A percentile compares a stretch with the other conserved stretches of the same genome.
These are phyloP conservation scores for Spergularia bocconei DNA, from an alignment of 148 eudicot genomes.

Conservation along the genomic window DNA sequence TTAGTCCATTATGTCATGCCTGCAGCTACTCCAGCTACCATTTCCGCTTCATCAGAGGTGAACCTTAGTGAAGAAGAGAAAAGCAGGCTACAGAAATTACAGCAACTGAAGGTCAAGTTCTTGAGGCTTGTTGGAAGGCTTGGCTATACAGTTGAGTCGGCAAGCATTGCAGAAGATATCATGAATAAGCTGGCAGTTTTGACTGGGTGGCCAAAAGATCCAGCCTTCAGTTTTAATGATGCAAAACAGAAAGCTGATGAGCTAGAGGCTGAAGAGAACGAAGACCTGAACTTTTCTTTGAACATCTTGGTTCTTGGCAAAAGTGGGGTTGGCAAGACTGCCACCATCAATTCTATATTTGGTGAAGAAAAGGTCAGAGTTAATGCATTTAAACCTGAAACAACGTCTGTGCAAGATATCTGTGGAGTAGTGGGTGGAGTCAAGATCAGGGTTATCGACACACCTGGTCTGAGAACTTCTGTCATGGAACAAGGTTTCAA, in stretches of 20 bases:
- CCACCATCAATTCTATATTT: slow-evolving; percentile 83
- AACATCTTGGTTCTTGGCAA: slow-evolving; percentile 84
- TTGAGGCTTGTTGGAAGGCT: slow-evolving; percentile 82
- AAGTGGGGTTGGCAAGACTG: slow-evolving; percentile 95
- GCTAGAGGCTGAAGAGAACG: slow-evolving; percentile 67
- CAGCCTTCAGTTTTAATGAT: slow-evolving; percentile 58
- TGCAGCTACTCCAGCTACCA: slow-evolving; percentile 35
- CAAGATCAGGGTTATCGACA: slow-evolving; percentile 67
- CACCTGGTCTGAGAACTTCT: slow-evolving; percentile 77
- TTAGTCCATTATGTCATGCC: slow-evolving; percentile 56
- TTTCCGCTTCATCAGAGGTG: slow-evolving; percentile 42
- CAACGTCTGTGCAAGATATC: slow-evolving; percentile 53
- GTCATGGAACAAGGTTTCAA: slow-evolving; percentile 78
- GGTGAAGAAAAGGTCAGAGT: slow-evolving; percentile 70
- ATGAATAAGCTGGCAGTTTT: slow-evolving; percentile 63
- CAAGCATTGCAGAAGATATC: slow-evolving; percentile 57
- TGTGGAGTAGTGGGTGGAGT: slow-evolving; percentile 69
- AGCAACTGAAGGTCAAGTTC: slow-evolving; percentile 67
- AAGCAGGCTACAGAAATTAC: slow-evolving; percentile 64
- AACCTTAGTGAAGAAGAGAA: slow-evolving; percentile 74
- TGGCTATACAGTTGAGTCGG: slow-evolving; percentile 69
- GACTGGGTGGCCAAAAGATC: slow-evolving; percentile 63
- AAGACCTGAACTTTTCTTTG: slow-evolving; percentile 63
- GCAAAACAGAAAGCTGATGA: slow-evolving; percentile 60
- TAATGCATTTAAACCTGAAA: slow-evolving; percentile 70